Conservation (phyloP, 331 rosid species). For the Malus hybrid region DNA sequence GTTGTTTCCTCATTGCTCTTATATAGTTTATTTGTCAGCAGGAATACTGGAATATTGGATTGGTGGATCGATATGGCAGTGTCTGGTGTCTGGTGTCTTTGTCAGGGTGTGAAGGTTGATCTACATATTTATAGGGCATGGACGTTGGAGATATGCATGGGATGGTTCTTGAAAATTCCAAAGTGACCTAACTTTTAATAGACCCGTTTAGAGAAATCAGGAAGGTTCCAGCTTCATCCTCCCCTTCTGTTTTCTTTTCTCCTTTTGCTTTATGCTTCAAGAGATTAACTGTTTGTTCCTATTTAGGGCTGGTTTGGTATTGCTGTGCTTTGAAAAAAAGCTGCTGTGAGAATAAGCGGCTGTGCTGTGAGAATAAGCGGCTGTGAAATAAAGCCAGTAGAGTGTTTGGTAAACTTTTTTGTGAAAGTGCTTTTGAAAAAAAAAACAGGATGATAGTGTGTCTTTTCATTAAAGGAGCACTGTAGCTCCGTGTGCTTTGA, state of each 20-base stretch:
- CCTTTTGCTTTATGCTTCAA: not conserved
- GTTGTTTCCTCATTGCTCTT: conserved; percentile 4
- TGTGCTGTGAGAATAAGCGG: too few relatives aligned
- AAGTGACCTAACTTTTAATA: not conserved
- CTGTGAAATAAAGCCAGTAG: too few relatives aligned
- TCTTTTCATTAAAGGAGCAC: too few relatives aligned
- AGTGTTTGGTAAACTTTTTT: too few relatives aligned
- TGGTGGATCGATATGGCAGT: not conserved
- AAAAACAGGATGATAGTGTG: too few relatives aligned
- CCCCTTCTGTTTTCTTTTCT: not conserved
- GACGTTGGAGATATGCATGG: not conserved
- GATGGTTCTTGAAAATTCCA: conserved; percentile 31
- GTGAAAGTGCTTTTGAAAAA: too few relatives aligned
- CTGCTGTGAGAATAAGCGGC: too few relatives aligned
- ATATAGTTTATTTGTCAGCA: not conserved
- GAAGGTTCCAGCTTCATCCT: conserved; percentile 19
- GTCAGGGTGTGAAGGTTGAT: not conserved
- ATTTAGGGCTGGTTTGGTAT: too few relatives aligned
- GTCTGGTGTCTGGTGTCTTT: not conserved
- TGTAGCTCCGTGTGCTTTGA: too few relatives aligned
- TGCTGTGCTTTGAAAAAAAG: too few relatives aligned
- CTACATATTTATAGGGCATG: not conserved
- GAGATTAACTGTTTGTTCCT: too few relatives aligned
- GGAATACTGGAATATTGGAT: not conserved
- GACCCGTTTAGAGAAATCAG: conserved; percentile 6